Evolutionary conservation across 2,329 filamentous ascomycete species (phyloP).

Genomic region (Ophiostoma quercus): DNA sequence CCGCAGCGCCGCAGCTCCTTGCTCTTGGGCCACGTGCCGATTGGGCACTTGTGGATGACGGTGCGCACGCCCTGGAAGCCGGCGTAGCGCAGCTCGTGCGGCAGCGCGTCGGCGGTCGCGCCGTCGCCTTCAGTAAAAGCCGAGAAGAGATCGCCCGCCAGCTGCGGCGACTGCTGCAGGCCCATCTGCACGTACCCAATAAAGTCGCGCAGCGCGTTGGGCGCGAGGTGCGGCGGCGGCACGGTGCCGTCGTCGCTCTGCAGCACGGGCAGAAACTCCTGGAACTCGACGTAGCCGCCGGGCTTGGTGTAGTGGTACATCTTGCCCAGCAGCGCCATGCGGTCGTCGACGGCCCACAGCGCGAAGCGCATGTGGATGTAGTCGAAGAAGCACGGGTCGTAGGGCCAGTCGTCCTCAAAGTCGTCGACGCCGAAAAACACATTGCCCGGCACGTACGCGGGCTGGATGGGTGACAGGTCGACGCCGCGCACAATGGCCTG

Average conservation of each 20-base stretch:
- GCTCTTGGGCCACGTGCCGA: constrained; percentile 46
- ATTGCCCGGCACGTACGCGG: constrained; percentile 47
- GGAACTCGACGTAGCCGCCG: constrained; percentile 47
- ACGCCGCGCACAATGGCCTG: constrained; percentile 43
- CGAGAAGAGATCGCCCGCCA: constrained; percentile 21
- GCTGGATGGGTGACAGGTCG: constrained; percentile 50
- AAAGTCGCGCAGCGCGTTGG: constrained; percentile 46
- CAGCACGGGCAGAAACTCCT: constrained; percentile 42
- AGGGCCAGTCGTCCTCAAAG: constrained; percentile 49
- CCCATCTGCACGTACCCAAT: constrained; percentile 36
- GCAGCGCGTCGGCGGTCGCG: not conserved
- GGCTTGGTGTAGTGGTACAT: constrained; percentile 47
- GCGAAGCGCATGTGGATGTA: constrained; percentile 47
- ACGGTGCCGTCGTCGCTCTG: constrained; percentile 44
- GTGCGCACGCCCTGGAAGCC: constrained; percentile 40
- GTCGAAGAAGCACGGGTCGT: constrained; percentile 42
- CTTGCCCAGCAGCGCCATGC: constrained; percentile 39
- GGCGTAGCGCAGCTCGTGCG: constrained; percentile 35
- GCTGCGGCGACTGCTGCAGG: constrained; percentile 30
- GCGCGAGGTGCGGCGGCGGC: constrained; percentile 31
- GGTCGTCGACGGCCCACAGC: constrained; percentile 43
- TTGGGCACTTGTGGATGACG: constrained; percentile 41
- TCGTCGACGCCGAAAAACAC: constrained; percentile 50
- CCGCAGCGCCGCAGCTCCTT: constrained; percentile 43
- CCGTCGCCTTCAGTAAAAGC: too few species aligned